phyloP scores from a whole-genome alignment of 192 early-diverging fungal genomes.

The Linnemannia zychae region DNA sequence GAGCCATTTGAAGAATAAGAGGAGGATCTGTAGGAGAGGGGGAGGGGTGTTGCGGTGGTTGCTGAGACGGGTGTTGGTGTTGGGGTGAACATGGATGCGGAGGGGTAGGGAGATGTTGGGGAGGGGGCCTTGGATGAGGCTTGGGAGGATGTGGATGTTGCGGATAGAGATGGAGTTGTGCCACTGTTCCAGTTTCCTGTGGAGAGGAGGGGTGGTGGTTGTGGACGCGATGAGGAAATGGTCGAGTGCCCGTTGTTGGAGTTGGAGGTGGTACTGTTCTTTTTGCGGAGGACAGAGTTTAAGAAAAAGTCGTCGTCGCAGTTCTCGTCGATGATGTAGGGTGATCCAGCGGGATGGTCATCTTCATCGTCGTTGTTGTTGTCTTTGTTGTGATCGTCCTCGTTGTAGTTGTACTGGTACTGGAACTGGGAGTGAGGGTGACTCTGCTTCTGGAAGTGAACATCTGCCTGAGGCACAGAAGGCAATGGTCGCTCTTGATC shows the following conservation, averaged over 20 bases:
- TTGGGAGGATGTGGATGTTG: conserved; percentile 12
- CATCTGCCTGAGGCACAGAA: background rate
- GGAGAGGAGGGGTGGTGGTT: background rate
- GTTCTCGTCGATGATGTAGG: conserved; percentile 53
- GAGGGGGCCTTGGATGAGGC: conserved; percentile 16
- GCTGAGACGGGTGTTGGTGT: background rate
- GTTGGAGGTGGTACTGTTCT: background rate
- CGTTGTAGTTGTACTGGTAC: background rate
- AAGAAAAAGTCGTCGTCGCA: conserved; percentile 55
- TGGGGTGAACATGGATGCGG: background rate
- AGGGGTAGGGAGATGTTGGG: conserved; percentile 21
- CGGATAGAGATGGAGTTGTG: conserved; percentile 5
- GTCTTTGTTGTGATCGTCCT: background rate
- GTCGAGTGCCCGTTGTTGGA: background rate
- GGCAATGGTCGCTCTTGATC: background rate
- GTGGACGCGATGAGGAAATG: background rate
- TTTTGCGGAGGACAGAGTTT: conserved; percentile 49
- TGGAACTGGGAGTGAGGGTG: background rate
- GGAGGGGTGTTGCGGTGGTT: background rate
- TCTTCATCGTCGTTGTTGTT: background rate
- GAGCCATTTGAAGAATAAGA: too few species aligned
- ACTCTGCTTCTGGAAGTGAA: background rate
- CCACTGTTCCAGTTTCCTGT: background rate
- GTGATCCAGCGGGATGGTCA: background rate
- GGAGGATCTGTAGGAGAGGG: background rate